Conservation (phyloP, 2,329 filamentous ascomycete species). For the Trichoderma atrobrunneum region DNA sequence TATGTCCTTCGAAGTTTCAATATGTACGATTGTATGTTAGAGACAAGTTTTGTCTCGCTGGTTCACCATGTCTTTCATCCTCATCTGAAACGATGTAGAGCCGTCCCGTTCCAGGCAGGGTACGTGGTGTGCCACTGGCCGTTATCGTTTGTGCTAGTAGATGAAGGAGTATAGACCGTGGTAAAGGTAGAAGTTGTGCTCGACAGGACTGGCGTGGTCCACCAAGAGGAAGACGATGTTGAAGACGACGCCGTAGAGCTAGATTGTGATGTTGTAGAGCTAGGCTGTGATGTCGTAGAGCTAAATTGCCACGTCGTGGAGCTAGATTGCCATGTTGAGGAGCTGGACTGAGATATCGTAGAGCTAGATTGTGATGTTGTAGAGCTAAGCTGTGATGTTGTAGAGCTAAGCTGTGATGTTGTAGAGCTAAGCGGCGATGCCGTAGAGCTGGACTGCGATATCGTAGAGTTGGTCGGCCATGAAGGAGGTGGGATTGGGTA, state of each 20-base stretch:
- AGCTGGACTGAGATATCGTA: not conserved
- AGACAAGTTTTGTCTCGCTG: not conserved
- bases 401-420: not conserved
- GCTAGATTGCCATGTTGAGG: too few relatives aligned
- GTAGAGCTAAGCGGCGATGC: too few relatives aligned
- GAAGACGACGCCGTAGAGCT: not conserved
- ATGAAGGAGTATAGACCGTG: constrained; percentile 23
- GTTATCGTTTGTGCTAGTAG: constrained; percentile 38
- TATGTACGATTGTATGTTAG: constrained; percentile 15
- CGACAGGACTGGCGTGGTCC: constrained; percentile 16
- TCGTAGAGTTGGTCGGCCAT: not conserved
- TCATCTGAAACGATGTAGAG: not conserved
- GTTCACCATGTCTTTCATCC: not conserved
- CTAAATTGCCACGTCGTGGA: not conserved
- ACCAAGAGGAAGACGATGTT: constrained; percentile 19
- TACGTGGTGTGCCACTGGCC: constrained; percentile 48
- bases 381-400: too few relatives aligned
- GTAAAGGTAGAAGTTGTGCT: constrained; percentile 22
- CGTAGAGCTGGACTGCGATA: too few relatives aligned
- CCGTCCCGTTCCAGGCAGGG: constrained; percentile 43
- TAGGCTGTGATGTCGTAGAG: too few relatives aligned
- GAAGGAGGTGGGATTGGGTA: not conserved
- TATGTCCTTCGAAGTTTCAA: constrained; percentile 13
- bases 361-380: not conserved
- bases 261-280: not conserved